These are phyloP conservation scores for Rutidosis leptorrhynchoides DNA, from an alignment of 129 eudicot genomes.

Conservation along the genomic window DNA sequence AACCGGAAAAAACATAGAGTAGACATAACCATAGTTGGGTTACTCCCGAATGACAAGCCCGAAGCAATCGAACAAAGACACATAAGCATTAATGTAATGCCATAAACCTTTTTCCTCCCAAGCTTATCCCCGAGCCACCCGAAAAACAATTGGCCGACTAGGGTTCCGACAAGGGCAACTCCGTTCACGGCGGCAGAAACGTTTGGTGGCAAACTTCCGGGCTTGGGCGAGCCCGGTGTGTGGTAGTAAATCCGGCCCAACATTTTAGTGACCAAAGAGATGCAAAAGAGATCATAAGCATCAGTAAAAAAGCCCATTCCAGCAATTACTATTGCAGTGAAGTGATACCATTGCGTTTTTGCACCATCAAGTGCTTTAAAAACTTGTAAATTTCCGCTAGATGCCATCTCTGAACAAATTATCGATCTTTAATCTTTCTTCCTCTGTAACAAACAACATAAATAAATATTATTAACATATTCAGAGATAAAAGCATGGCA, in stretches of 20 bases:
- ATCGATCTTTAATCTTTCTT: not conserved
- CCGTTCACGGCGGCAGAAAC: constrained; percentile 51
- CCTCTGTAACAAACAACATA: not conserved
- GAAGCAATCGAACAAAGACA: constrained; percentile 45
- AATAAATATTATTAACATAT: not conserved
- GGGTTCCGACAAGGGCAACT: constrained; percentile 52
- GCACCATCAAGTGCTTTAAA: constrained; percentile 49
- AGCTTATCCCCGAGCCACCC: constrained; percentile 58
- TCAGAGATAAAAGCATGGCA: not conserved
- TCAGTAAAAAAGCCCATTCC: constrained; percentile 69
- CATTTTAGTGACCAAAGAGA: constrained; percentile 52
- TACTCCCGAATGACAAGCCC: constrained; percentile 45
- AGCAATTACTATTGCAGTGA: constrained; percentile 53
- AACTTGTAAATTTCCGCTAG: constrained; percentile 36
- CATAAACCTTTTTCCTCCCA: constrained; percentile 53
- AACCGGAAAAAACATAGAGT: constrained; percentile 57
- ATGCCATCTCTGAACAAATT: constrained; percentile 1
- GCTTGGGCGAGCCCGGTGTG: constrained; percentile 39
- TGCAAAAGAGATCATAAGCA: constrained; percentile 59
- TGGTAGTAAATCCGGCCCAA: constrained; percentile 53
- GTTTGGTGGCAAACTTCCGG: constrained; percentile 48
- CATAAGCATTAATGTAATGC: constrained; percentile 56
- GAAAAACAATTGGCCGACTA: constrained; percentile 47
- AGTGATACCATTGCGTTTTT: constrained; percentile 60
- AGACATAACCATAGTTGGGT: constrained; percentile 40